phyloP scores from a whole-genome alignment of 352 stramenopile species.

The Phytophthora fragariaefolia region DNA sequence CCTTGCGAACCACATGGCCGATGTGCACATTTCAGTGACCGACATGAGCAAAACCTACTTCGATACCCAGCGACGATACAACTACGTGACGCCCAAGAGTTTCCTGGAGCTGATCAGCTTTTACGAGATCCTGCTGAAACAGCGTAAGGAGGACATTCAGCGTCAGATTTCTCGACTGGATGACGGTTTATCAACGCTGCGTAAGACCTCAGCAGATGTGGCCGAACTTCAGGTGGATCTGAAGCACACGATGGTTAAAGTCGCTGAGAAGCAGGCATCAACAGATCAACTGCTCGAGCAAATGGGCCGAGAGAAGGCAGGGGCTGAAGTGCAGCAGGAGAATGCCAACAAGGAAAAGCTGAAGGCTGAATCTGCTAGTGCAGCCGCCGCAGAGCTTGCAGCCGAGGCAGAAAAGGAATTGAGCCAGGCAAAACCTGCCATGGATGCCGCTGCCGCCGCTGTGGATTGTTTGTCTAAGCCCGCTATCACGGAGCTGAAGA shows the following conservation, averaged over 20 bases:
- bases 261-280: conserved; percentile 96
- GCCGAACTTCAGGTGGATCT: conserved; percentile 95
- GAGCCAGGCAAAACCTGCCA: conserved; percentile 95
- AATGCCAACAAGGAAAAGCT: conserved; percentile 95
- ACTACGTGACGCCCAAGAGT: conserved; percentile 99
- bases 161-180: conserved; percentile 96
- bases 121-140: conserved; percentile 96
- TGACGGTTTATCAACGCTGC: conserved; percentile 95
- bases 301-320: conserved; percentile 93
- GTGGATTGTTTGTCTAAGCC: conserved; percentile 97
- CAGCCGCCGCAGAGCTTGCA: conserved; percentile 93
- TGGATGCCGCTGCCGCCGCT: conserved; percentile 95
- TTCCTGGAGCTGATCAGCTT: conserved; percentile 98
- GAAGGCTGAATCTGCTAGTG: conserved; percentile 93
- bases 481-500: conserved; percentile 98
- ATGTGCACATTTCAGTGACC: conserved; percentile 97
- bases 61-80: conserved; percentile 96
- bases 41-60: conserved; percentile 96
- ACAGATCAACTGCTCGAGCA: conserved; percentile 96
- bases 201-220: conserved; percentile 97
- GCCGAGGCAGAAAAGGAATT: conserved; percentile 95
- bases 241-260: conserved; percentile 95
- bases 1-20: conserved; percentile 97
- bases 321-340: conserved; percentile 94
- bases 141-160: conserved; percentile 96